Base-by-base conservation (phyloP, 495 filamentous ascomycete genomes). In the Massariosphaeria phaeospora region DNA sequence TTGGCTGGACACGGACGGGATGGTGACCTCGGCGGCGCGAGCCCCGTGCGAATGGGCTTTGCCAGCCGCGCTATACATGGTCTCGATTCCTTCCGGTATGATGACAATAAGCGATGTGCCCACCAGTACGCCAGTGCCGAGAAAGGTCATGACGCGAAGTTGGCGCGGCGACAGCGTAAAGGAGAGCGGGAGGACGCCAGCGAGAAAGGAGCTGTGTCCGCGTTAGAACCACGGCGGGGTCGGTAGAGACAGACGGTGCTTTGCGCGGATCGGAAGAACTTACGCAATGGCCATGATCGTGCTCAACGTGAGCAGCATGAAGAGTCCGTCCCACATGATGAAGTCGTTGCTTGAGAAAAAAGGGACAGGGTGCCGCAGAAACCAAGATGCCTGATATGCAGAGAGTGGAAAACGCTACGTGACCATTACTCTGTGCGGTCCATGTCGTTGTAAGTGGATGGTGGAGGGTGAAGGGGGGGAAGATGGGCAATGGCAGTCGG, bases 71-170 rank as follows among this genome's bases (percentile, higher is more conserved):
- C 79, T 82, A 65, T 95, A 90, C 42, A 96, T 73, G 6, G 93
- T 93, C 64, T 96, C 93, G 42, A 97, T 82, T 13, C 93, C 93
- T 69, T 98, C 93, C 0, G 93, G 93, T 64, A 98, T 95, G 67
- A 98, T 98, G 2, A 98, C 89, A 50, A 97, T 90, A 60, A 98
- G 78, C 8, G 89, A 89, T 29, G 91, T 97, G 30, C 93, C 93
- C 18, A 98, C 90, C 7, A 98, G 75, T 13, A 98, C 84, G 34
- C 93, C 93, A 74, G 96, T 89, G 26, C 93, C 93, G 66, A 98
- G 82, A 18, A 89, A 88, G 10, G 90, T 90, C 68, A 97, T 88
- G 30, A 96, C 69, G 65, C 93, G 83, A 21, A 96, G 75, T 67
- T 95, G 89, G 30, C 88, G 88, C 53, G 84, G 83, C n/a, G 93